A percentile compares a stretch with the other conserved stretches of the same genome.
These are phyloP conservation scores for Pseudopediastrum boryanum DNA, from an alignment of 139 green algal genomes.

Conservation along the genomic window DNA sequence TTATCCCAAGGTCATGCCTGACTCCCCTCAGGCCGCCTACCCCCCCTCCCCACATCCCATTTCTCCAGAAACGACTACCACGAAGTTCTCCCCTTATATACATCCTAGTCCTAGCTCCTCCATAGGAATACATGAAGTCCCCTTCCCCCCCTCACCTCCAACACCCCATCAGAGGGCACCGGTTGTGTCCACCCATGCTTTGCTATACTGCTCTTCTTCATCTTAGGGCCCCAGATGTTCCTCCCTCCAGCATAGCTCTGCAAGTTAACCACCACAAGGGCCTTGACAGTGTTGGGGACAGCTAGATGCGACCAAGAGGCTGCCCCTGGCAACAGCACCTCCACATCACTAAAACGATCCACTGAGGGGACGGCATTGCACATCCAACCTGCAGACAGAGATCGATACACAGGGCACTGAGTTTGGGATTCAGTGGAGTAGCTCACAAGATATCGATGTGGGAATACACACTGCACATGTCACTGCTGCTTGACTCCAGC, in stretches of 20 bases:
- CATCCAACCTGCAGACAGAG: conserved; percentile 66
- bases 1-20: no score
- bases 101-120: no score
- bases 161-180: conserved; percentile 71
- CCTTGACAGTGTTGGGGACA: conserved; percentile 63
- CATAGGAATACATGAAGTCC: no score
- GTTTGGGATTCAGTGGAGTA: no score
- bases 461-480: no score
- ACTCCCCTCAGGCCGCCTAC: no score
- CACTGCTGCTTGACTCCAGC: no score
- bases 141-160: conserved; percentile 63
- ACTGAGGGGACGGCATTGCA: conserved; percentile 53
- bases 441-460: no score
- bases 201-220: conserved; percentile 17
- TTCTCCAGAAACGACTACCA: no score
- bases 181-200: conserved; percentile 48
- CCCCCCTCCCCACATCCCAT: no score
- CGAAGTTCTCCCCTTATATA: no score
- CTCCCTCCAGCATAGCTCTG: conserved; percentile 81
- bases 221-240: conserved; percentile 77
- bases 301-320: conserved; percentile 55
- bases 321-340: conserved; percentile 49
- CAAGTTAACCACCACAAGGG: conserved; percentile 81
- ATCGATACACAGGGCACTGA: conserved; percentile 51
- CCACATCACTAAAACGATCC: conserved; percentile 38